These are phyloP conservation scores for Candida endomychidarum DNA, from an alignment of 805 yeast species.

Conservation along the genomic window DNA sequence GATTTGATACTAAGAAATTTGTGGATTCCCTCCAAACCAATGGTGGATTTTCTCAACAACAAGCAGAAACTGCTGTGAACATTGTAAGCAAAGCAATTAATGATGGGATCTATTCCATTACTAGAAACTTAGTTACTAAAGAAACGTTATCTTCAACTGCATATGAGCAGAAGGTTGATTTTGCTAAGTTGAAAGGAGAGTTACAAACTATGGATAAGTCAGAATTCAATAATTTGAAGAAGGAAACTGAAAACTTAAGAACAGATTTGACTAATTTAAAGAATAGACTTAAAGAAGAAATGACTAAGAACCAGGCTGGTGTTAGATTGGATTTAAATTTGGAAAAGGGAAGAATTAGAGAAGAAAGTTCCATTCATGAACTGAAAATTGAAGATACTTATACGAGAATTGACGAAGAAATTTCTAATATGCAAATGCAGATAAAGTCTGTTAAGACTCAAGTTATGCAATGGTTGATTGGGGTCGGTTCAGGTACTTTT, in stretches of 20 bases:
- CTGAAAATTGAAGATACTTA: constrained; percentile 92
- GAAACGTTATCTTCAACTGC: constrained; percentile 81
- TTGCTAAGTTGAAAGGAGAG: constrained; percentile 91
- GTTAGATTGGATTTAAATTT: constrained; percentile 87
- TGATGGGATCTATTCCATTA: constrained; percentile 75
- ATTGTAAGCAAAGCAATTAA: constrained; percentile 73
- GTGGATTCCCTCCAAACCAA: constrained; percentile 63
- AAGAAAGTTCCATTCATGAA: constrained; percentile 90
- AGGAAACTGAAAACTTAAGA: constrained; percentile 82
- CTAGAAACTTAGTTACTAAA: constrained; percentile 78
- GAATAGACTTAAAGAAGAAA: constrained; percentile 84
- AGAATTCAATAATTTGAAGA: constrained; percentile 77
- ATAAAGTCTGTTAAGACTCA: constrained; percentile 94
- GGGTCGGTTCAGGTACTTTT: constrained; percentile 97
- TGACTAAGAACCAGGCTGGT: constrained; percentile 84
- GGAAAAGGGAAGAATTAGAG: constrained; percentile 94
- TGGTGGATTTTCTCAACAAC: constrained; percentile 69
- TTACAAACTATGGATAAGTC: constrained; percentile 82
- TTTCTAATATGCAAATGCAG: constrained; percentile 91
- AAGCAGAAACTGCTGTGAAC: constrained; percentile 75
- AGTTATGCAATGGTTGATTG: constrained; percentile 97
- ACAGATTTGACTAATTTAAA: constrained; percentile 85
- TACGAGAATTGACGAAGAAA: constrained; percentile 92
- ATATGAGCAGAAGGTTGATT: constrained; percentile 95
- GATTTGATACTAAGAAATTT: constrained; percentile 76